Base-by-base conservation (phyloP, 176 grass and related monocot species). In the Phoenix roebelenii region DNA sequence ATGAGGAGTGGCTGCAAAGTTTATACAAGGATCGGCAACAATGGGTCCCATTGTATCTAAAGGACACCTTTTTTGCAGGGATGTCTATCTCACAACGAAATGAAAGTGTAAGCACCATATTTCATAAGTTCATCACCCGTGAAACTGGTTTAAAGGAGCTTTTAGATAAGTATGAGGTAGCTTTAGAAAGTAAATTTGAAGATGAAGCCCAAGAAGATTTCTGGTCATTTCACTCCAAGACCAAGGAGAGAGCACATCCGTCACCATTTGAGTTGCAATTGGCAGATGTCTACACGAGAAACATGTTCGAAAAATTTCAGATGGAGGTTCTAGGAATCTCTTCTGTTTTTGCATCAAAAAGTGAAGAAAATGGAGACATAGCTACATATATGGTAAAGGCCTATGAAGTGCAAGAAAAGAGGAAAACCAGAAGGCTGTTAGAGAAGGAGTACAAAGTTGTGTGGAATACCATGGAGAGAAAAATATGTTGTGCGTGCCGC, bases 131-230 rank as follows among this genome's bases (percentile, higher is more conserved):
- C 17, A 22, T 55, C 12, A 55, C n/a, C 17, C 7, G 7, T 9
- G 7, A 55, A 9, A 55, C 54, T 20, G 6, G 18, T 3, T 22
- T 55, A 5, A 55, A 5, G 5, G 54, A 55, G n/a, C 23, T 55
- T 55, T 7, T 55, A 55, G 18, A 55, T 20, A 7, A 55, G 22
- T 55, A 55, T 55, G 54, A 55, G n/a, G 9, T 18, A 55, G 5
- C 54, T 18, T 20, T 55, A 7, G 54, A 22, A 55, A 20, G 18
- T 55, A 5, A 22, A 7, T 22, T 4, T 19, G 54, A 19, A 55
- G 54, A 20, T 55, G 54, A 55, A 55, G 54, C n/a, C 7, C 54
- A 22, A 55, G 54, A 55, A 19, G 54, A 55, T 55, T 55, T 55
- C 54, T 19, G n/a, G 18, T 20, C 54, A 20, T 20, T 55, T 5